Conservation (phyloP, 2,329 filamentous ascomycete genomes). For the Capronia americana region DNA sequence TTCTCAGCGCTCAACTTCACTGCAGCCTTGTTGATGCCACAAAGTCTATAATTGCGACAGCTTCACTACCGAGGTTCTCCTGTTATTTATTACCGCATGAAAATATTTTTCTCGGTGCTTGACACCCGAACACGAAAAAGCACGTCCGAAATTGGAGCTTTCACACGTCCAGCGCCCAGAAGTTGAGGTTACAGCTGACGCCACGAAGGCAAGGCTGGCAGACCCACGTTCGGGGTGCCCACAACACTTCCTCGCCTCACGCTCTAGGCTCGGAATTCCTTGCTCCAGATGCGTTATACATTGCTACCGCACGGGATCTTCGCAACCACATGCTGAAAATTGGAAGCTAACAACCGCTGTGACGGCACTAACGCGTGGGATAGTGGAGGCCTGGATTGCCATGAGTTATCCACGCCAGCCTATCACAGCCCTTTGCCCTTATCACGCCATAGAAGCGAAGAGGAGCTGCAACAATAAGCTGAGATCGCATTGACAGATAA, state of each 20-base stretch:
- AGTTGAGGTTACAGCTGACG: slow-evolving; percentile 17
- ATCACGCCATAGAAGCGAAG: slow-evolving; percentile 26
- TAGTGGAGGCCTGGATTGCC: slow-evolving; percentile 9
- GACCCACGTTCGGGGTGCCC: background rate
- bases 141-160: background rate
- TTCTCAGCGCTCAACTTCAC: background rate
- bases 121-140: background rate
- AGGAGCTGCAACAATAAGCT: slow-evolving; percentile 17
- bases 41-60: background rate
- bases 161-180: slow-evolving; percentile 3
- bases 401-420: slow-evolving; percentile 7
- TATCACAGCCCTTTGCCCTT: slow-evolving; percentile 22
- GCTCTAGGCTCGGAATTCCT: slow-evolving; percentile 5
- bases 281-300: background rate
- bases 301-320: slow-evolving; percentile 10
- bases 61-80: background rate
- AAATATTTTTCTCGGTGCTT: background rate
- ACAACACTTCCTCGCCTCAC: background rate
- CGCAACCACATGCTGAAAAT: slow-evolving; percentile 12
- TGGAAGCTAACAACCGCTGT: background rate
- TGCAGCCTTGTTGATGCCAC: background rate
- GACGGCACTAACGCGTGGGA: slow-evolving; percentile 15
- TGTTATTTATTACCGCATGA: background rate
- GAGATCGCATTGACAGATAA: slow-evolving; percentile 7
- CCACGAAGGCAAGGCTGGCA: slow-evolving; percentile 11